These are phyloP conservation scores for Rhizopus stolonifer DNA, from an alignment of 371 early-diverging fungal species.

Conservation along the genomic window DNA sequence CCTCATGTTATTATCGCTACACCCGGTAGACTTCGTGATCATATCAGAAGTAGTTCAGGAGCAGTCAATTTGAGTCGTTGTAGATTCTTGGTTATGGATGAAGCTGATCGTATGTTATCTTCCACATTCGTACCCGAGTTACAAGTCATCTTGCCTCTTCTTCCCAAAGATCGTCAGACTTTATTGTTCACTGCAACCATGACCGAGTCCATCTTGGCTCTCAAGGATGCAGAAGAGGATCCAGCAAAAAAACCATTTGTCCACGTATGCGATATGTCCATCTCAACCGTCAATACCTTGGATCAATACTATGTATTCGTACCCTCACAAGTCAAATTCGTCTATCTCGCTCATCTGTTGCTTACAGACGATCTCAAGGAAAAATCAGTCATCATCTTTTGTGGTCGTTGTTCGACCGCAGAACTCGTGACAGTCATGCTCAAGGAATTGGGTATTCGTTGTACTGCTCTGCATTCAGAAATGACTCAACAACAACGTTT, in stretches of 20 bases:
- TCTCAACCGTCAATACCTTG: slow-evolving; percentile 83
- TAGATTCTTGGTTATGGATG: slow-evolving; percentile 90
- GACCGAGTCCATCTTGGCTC: slow-evolving; percentile 76
- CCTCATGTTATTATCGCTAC: slow-evolving; percentile 98
- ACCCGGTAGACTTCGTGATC: slow-evolving; percentile 96
- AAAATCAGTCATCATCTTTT: slow-evolving; percentile 90
- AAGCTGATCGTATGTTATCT: slow-evolving; percentile 93
- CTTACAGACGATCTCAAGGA: slow-evolving; percentile 67
- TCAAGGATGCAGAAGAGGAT: slow-evolving; percentile 45
- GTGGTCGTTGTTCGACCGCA: slow-evolving; percentile 79
- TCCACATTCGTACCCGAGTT: slow-evolving; percentile 87
- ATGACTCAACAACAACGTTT: slow-evolving; percentile 93
- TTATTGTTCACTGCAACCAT: slow-evolving; percentile 97
- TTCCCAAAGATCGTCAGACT: slow-evolving; percentile 88
- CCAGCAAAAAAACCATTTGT: slow-evolving; percentile 72
- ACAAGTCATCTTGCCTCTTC: slow-evolving; percentile 68
- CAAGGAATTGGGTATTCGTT: slow-evolving; percentile 82
- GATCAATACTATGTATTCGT: slow-evolving; percentile 92
- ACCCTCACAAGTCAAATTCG: slow-evolving; percentile 90
- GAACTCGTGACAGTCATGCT: slow-evolving; percentile 84
- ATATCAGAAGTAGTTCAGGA: slow-evolving; percentile 76
- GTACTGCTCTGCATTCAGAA: slow-evolving; percentile 90
- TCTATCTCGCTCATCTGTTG: slow-evolving; percentile 83
- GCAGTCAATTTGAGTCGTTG: slow-evolving; percentile 60
- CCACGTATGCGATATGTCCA: slow-evolving; percentile 72